phyloP scores from a whole-genome alignment of 1,284 basidiomycete species.

The Inonotus hispidus region DNA sequence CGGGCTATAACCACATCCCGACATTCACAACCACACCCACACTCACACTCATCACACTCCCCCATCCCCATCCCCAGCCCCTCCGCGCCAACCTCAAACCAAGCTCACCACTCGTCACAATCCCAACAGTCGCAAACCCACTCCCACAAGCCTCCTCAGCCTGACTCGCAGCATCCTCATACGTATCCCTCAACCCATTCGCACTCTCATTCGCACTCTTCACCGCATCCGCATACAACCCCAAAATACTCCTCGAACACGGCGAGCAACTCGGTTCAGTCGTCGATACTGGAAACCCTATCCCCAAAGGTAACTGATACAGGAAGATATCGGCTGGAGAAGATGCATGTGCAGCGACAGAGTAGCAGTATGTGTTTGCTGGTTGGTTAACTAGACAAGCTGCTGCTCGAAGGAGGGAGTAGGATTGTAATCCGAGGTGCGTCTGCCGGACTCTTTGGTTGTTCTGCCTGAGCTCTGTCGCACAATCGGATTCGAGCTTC shows the following conservation, averaged over 20 bases:
- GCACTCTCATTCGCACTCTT: constrained; percentile 15
- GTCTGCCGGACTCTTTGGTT: constrained; percentile 42
- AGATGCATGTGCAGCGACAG: constrained; percentile 48
- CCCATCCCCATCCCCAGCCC: background rate
- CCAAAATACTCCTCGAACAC: constrained; percentile 54
- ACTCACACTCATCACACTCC: background rate
- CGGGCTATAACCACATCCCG: background rate
- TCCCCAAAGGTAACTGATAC: constrained; percentile 58
- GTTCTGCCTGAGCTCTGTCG: constrained; percentile 43
- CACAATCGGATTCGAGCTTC: constrained; percentile 43
- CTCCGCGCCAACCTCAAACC: too few relatives aligned
- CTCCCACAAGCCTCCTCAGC: constrained; percentile 11
- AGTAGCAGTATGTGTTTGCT: constrained; percentile 63
- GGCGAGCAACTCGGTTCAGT: constrained; percentile 48
- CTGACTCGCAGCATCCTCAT: constrained; percentile 10
- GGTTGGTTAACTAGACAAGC: constrained; percentile 51
- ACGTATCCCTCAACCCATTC: constrained; percentile 12
- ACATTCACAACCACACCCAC: background rate
- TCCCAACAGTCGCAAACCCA: constrained; percentile 13
- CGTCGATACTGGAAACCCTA: constrained; percentile 37
- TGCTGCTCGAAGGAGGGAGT: constrained; percentile 47
- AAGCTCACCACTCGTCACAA: constrained; percentile 4
- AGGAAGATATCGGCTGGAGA: constrained; percentile 60
- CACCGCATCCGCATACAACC: constrained; percentile 37
- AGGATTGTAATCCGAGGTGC: constrained; percentile 51